phyloP scores from a whole-genome alignment of 495 filamentous ascomycete genomes.

The Cercophora newfieldiana region DNA sequence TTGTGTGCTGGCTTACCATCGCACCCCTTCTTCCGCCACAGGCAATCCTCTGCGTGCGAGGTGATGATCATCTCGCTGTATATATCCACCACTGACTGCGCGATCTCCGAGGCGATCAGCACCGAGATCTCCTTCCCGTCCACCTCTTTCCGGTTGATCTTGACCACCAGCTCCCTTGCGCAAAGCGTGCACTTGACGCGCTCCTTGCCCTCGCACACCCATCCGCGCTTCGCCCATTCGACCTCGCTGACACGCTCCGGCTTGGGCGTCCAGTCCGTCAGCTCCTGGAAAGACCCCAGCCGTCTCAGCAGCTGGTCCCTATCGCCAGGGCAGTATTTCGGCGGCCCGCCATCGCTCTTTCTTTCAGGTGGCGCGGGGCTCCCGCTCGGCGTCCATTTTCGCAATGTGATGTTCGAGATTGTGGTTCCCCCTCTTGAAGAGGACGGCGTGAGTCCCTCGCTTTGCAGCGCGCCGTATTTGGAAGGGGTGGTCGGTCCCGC shows the following conservation, averaged over 20 bases:
- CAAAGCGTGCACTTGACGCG: slow-evolving; percentile 83
- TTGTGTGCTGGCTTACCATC: slow-evolving; percentile 60
- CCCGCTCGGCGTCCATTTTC: slow-evolving; percentile 40
- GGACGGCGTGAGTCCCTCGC: slow-evolving; percentile 7
- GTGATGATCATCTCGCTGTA: slow-evolving; percentile 70
- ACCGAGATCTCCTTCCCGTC: slow-evolving; percentile 62
- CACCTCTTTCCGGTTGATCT: slow-evolving; percentile 67
- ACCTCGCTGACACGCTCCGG: slow-evolving; percentile 83
- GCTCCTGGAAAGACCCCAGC: slow-evolving; percentile 82
- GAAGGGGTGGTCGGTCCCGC: slow-evolving; percentile 31
- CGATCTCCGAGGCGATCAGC: slow-evolving; percentile 51
- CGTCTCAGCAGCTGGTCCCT: slow-evolving; percentile 78
- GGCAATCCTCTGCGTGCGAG: slow-evolving; percentile 80
- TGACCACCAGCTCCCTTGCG: slow-evolving; percentile 76
- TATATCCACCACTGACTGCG: slow-evolving; percentile 71
- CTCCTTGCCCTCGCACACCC: slow-evolving; percentile 81
- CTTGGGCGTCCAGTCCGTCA: slow-evolving; percentile 85
- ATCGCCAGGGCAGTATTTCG: slow-evolving; percentile 75
- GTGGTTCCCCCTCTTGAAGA: slow-evolving; percentile 25
- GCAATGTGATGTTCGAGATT: slow-evolving; percentile 43
- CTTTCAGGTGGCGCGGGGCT: slow-evolving; percentile 10
- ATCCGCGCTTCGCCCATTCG: slow-evolving; percentile 92
- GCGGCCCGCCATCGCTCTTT: slow-evolving; percentile 4
- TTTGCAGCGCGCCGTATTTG: slow-evolving; percentile 19
- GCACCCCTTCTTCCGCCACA: slow-evolving; percentile 83